Conservation (phyloP, 345 rosid species). For the Dovyalis caffra region DNA sequence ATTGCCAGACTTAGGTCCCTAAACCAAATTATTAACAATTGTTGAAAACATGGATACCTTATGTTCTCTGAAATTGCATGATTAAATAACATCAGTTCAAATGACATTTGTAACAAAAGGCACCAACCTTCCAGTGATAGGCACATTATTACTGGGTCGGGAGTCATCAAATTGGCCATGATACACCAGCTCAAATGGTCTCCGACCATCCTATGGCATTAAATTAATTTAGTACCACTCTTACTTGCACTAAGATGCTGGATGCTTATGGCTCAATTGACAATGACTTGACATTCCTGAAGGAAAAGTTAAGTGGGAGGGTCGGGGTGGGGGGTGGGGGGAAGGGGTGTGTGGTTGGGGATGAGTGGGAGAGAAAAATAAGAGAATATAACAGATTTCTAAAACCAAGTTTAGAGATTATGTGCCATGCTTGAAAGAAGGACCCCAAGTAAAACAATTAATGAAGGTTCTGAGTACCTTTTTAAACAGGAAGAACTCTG, state of each 20-base stretch:
- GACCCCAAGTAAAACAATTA: constrained; percentile 5
- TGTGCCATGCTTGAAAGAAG: neutral
- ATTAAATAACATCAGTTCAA: neutral
- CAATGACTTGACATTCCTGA: neutral
- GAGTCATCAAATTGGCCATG: constrained; percentile 94
- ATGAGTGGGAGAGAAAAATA: too few relatives aligned
- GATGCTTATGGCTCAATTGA: neutral
- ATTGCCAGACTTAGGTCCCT: constrained; percentile 78
- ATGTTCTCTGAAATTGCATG: neutral
- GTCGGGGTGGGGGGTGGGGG: too few relatives aligned
- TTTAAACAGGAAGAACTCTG: constrained; percentile 81
- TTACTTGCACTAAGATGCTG: neutral
- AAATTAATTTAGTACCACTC: constrained; percentile 1
- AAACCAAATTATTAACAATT: constrained; percentile 8
- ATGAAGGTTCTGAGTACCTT: constrained; percentile 43
- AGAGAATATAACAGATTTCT: neutral
- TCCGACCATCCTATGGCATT: constrained; percentile 63
- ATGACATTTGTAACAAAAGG: neutral
- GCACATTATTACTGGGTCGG: constrained; percentile 65
- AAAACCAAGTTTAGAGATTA: neutral
- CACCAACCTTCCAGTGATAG: constrained; percentile 71
- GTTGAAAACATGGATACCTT: constrained; percentile 1
- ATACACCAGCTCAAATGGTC: constrained; percentile 92
- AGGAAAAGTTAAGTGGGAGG: neutral
- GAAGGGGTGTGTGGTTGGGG: too few relatives aligned